Conservation (phyloP, 768 basidiomycete species). For the Calvatia gigantea region DNA sequence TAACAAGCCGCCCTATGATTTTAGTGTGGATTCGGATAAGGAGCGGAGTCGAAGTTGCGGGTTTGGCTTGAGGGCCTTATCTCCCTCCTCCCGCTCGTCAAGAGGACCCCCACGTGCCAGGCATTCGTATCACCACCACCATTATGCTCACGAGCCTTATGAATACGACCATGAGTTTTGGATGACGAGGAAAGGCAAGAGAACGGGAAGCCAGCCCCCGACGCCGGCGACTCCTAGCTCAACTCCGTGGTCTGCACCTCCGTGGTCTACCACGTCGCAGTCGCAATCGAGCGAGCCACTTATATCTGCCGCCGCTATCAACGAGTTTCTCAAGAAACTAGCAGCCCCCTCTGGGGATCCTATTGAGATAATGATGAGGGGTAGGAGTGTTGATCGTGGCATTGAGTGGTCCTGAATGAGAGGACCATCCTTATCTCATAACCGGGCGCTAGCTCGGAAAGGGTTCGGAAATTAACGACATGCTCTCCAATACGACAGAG, state of each 20-base stretch:
- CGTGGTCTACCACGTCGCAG: not conserved
- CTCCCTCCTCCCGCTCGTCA: not conserved
- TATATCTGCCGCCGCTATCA: not conserved
- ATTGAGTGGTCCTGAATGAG: slow-evolving; percentile 8
- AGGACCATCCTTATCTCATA: not conserved
- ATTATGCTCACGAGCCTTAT: slow-evolving; percentile 1
- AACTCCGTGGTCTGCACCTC: slow-evolving; percentile 1
- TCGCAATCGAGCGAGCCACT: slow-evolving; percentile 11
- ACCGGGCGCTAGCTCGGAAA: not conserved
- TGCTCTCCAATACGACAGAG: not conserved
- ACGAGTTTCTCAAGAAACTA: slow-evolving; percentile 7
- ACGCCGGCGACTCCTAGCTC: slow-evolving; percentile 9
- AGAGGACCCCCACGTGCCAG: not conserved
- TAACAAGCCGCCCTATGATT: not conserved
- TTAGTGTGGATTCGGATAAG: not conserved
- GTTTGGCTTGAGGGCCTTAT: not conserved
- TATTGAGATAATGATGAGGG: slow-evolving; percentile 14
- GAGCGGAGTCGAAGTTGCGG: slow-evolving; percentile 12
- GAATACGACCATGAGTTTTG: slow-evolving; percentile 9
- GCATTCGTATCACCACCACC: not conserved
- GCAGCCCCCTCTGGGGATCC: not conserved
- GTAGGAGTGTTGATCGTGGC: slow-evolving; percentile 18
- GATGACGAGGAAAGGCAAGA: slow-evolving; percentile 10
- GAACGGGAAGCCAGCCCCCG: slow-evolving; percentile 17
- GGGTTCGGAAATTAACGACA: not conserved